Evolutionary conservation across 2,329 filamentous ascomycete species (phyloP).

Genomic region (Diaporthe citriasiana): DNA sequence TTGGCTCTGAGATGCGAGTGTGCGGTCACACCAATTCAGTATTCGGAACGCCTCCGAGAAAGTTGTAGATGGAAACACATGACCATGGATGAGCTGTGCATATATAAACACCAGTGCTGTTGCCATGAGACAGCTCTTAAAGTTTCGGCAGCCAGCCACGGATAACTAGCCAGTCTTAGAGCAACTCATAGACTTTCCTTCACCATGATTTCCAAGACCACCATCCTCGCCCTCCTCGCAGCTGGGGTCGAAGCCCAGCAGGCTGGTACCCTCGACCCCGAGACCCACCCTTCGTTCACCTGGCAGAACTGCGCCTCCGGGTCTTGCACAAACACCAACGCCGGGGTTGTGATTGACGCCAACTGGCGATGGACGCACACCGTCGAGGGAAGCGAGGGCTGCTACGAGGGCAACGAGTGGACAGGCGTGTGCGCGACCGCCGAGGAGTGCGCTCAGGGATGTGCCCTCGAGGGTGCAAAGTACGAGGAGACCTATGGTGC

Average conservation of each 20-base stretch:
- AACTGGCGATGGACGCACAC: slow-evolving; percentile 73
- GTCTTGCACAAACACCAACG: slow-evolving; percentile 63
- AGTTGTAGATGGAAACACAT: neutral
- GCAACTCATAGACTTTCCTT: neutral
- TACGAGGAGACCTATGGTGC: slow-evolving; percentile 68
- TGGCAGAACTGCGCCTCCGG: slow-evolving; percentile 66
- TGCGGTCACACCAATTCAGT: neutral
- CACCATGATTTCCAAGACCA: slow-evolving; percentile 20
- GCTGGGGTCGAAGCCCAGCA: slow-evolving; percentile 58
- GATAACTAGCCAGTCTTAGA: neutral
- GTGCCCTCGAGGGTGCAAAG: slow-evolving; percentile 68
- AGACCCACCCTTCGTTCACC: slow-evolving; percentile 66
- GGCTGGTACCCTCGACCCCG: slow-evolving; percentile 60
- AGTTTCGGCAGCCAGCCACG: neutral
- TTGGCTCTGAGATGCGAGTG: slow-evolving; percentile 14
- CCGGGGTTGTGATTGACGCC: slow-evolving; percentile 66
- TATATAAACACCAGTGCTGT: slow-evolving; percentile 19
- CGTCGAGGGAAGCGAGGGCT: slow-evolving; percentile 61
- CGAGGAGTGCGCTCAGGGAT: slow-evolving; percentile 66
- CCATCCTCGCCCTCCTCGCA: slow-evolving; percentile 13
- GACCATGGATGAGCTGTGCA: neutral
- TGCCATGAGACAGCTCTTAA: neutral
- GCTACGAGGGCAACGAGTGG: slow-evolving; percentile 44
- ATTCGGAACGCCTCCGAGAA: neutral
- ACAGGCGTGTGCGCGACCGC: slow-evolving; percentile 58